These are phyloP conservation scores for Vaccinium myrtillus DNA, from an alignment of 148 eudicot genomes.

Conservation along the genomic window DNA sequence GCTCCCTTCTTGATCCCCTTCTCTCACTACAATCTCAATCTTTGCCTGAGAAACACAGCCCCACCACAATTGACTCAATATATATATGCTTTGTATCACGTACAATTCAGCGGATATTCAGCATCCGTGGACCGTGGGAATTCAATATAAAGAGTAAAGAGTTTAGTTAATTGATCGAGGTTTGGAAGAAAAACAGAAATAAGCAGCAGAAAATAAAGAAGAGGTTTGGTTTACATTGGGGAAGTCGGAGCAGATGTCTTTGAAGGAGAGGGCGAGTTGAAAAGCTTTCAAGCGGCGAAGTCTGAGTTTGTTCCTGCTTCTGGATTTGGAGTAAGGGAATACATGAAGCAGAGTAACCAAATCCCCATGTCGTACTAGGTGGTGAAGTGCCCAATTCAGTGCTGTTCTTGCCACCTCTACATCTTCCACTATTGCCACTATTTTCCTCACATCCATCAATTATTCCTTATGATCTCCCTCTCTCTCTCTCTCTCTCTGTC, in stretches of 20 bases:
- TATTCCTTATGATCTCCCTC: neutral
- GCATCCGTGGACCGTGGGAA: too few species aligned
- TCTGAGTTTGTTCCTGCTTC: constrained; percentile 57
- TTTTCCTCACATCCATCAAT: constrained; percentile 59
- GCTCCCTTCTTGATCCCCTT: constrained; percentile 70
- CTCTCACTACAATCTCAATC: constrained; percentile 84
- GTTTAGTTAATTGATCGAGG: too few species aligned
- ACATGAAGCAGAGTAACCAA: constrained; percentile 73
- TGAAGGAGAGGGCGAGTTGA: constrained; percentile 81
- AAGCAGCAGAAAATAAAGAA: neutral
- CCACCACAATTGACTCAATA: neutral
- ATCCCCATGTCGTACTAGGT: constrained; percentile 72
- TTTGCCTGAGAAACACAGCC: constrained; percentile 52
- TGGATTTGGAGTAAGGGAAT: constrained; percentile 36
- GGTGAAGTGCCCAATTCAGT: constrained; percentile 69
- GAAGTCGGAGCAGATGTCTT: constrained; percentile 60
- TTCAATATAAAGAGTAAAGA: too few species aligned
- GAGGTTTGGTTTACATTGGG: constrained; percentile 49
- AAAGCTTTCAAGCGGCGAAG: constrained; percentile 59
- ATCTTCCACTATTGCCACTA: constrained; percentile 87
- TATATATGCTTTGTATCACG: neutral
- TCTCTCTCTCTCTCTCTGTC: neutral
- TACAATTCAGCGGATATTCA: too few species aligned
- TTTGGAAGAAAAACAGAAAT: too few species aligned
- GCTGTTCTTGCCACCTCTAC: constrained; percentile 75